Base-by-base conservation (phyloP, 257 asterid genomes). In the Salvia hispanica region DNA sequence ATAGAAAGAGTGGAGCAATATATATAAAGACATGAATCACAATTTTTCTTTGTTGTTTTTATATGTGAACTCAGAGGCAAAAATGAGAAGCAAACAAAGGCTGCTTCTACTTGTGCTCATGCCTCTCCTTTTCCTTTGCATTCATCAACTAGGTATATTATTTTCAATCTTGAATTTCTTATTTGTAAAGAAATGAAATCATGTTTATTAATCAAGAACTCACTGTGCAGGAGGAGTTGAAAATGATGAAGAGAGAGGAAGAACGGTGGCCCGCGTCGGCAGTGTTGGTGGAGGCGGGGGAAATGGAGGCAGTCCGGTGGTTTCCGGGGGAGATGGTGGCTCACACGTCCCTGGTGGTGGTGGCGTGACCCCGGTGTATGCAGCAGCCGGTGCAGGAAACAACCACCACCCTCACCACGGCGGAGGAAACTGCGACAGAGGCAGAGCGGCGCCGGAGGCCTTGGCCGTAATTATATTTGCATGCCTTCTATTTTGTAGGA, bases 301-400 rank as follows among this genome's bases (percentile, higher is more conserved):
- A 46, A 61, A 64, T 13, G 78, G 46, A n/a, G 71, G 69, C 21
- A 16, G 21, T 8, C 57, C 62, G 0, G 58, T 33, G 1, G 18
- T 45, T 34, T 43, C 66, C 57, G 74, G 74, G 11, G 79, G 60
- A 46, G 62, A 64, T 13, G 78, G 46, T 2, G 80, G 76, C 47
- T 44, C 81, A 31, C 58, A 34, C 56, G 33, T 64, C 33, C 83
- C 82, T 40, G 5, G 88, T 33, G 84, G 85, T 2, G 72, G 82
- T 13, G 74, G 65, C 16, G 78, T 54, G 14, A 65, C 77, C 21
- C 87, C 85, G 15, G 0, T 66, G 13, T 73, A 78, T 46, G 75
- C 81, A 7, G 81, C 75, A 1, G 40, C 40, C 6, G 39, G 39
- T n/a, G 81, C 72, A 7, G 78, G 76, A 42, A 78, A 61, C 43